A percentile compares a stretch with the other conserved stretches of the same genome.
phyloP scores from a whole-genome alignment of 768 basidiomycete species.

The Mycena maculata region DNA sequence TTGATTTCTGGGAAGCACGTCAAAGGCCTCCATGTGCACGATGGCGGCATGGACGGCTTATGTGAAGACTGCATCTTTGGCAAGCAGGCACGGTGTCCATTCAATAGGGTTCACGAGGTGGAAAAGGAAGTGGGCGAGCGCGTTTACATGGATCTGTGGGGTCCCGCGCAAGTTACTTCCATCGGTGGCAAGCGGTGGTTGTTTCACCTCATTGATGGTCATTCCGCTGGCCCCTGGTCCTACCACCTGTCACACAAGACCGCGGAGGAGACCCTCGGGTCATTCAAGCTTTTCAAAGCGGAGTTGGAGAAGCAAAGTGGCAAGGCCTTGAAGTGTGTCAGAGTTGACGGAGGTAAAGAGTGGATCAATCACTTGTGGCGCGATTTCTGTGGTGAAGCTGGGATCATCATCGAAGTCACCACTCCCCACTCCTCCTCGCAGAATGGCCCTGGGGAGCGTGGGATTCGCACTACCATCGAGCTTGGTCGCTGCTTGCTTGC shows the following conservation, averaged over 20 bases:
- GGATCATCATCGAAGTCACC: constrained; percentile 35
- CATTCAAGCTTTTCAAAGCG: constrained; percentile 7
- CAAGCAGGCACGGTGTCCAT: no score
- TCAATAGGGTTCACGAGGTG: constrained; percentile 1
- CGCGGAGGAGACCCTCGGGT: neutral
- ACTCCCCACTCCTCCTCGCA: constrained; percentile 44
- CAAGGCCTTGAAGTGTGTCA: constrained; percentile 3
- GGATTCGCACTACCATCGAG: constrained; percentile 43
- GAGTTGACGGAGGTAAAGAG: constrained; percentile 10
- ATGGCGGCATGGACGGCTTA: no score
- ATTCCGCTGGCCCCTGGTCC: neutral
- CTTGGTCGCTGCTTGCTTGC: constrained; percentile 37
- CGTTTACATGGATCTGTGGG: constrained; percentile 23
- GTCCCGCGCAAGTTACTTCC: constrained; percentile 3
- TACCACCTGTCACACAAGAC: constrained; percentile 7
- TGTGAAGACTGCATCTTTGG: no score
- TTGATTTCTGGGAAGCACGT: neutral
- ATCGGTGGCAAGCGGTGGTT: constrained; percentile 2
- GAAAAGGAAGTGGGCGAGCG: constrained; percentile 15
- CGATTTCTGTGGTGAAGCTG: neutral
- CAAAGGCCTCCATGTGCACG: no score
- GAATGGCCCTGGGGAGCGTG: constrained; percentile 46
- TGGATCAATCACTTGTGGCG: constrained; percentile 14
- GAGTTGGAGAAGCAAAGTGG: constrained; percentile 14
- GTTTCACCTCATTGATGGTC: constrained; percentile 12